Evolutionary conservation across 176 grass and related monocot species (phyloP).

Genomic region (Oryza meyeriana): DNA sequence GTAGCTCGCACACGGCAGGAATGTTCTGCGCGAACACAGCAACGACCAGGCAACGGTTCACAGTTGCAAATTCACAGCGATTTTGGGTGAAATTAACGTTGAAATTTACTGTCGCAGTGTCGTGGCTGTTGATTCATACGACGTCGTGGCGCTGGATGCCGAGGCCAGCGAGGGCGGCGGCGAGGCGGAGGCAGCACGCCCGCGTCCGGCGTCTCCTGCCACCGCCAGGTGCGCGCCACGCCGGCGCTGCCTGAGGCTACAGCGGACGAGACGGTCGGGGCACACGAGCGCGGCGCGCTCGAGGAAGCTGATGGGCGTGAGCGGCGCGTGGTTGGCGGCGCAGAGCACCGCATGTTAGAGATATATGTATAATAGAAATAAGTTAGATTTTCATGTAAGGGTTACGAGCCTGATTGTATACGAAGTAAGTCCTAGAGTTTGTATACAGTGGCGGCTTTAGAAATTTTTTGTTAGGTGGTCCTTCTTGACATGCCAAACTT

Average conservation of each 20-base stretch:
- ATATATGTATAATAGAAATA: too few species aligned
- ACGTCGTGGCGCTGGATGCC: slow-evolving; percentile 60
- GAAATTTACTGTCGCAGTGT: too few species aligned
- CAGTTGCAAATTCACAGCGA: not conserved
- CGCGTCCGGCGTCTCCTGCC: too few species aligned
- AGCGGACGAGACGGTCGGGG: slow-evolving; percentile 39
- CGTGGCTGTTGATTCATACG: slow-evolving; percentile 1
- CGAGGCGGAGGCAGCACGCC: slow-evolving; percentile 69
- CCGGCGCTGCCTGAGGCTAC: not conserved
- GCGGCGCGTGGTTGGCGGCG: slow-evolving; percentile 79
- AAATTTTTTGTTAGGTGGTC: too few species aligned
- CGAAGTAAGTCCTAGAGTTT: too few species aligned
- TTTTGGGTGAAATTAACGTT: not conserved
- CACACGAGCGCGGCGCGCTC: slow-evolving; percentile 73
- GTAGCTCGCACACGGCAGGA: slow-evolving; percentile 73
- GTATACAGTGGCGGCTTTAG: too few species aligned
- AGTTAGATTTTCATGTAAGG: too few species aligned
- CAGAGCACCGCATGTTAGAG: too few species aligned
- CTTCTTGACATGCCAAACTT: too few species aligned
- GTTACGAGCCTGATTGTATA: too few species aligned
- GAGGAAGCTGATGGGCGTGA: slow-evolving; percentile 85
- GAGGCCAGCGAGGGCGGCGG: slow-evolving; percentile 58
- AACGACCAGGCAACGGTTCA: not conserved
- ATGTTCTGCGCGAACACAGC: slow-evolving; percentile 73
- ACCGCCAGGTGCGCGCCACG: slow-evolving; percentile 51